Evolutionary conservation across 441 rosid species (phyloP), one percentile per base, ranked within the genome.

Genomic region (Euphorbia celastroides): DNA sequence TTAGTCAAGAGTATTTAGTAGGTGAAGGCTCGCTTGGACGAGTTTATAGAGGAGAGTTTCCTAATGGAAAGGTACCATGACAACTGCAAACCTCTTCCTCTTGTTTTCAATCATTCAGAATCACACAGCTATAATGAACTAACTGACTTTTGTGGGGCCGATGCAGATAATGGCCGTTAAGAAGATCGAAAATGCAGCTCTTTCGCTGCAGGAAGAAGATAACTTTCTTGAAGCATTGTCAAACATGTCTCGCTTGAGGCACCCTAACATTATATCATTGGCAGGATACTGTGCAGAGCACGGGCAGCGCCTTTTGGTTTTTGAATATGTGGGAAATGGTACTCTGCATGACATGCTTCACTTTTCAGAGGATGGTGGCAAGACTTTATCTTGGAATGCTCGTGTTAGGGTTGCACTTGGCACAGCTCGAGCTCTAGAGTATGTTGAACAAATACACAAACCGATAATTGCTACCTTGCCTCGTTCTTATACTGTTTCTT

Each of bases 1-100:
- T 94, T 66, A 82, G 93, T 74, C 98, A 89, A 79, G 99, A 94
- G 74, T 81, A 72, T 76, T 80, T 94, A 57, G 66, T 94, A 7
- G 99, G 99, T 60, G 99, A 94, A 87, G 99, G 99, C 61, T 94
- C 98, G 64, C 75, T 92, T 23, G 99, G 99, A 59, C 97, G 99
- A 63, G 99, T 94, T 70, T 94, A 94, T 79, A 83, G 66, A 75
- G 99, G 88, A 60, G 97, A 89, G 68, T 87, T 94, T 66, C 77
- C 90, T 22, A 85, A 85, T 32, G 96, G 96, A 73, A 90, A 87
- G 96, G 99, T 89, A 81, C 72, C 61, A 52, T 60, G 44, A 26
- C 26, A 12, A 34, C 16, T 31, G 44, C 38, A 42, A 9, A 17
- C 30, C 19, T 65, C 52, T 38, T 60, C 64, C 30, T 20, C 57